phyloP scores from a whole-genome alignment of 306 rosid species.

The Purshia tridentata region DNA sequence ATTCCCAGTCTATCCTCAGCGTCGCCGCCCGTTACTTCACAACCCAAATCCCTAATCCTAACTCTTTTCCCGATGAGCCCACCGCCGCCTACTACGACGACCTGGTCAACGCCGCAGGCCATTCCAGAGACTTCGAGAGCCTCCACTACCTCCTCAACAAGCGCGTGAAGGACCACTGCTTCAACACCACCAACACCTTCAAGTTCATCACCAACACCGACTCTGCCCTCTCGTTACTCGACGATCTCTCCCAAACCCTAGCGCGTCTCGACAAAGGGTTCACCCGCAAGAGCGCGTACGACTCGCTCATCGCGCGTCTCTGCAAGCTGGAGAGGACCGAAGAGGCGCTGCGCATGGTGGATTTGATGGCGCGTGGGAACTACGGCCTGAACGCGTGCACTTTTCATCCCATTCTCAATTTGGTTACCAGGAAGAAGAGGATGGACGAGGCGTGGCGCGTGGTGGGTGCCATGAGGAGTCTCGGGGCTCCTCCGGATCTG shows the following conservation, averaged over 20 bases:
- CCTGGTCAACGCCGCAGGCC: slow-evolving; percentile 34
- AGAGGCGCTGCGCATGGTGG: slow-evolving; percentile 37
- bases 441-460: slow-evolving; percentile 42
- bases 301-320: slow-evolving; percentile 55
- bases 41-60: neutral
- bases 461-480: slow-evolving; percentile 36
- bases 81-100: slow-evolving; percentile 37
- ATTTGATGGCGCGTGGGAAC: slow-evolving; percentile 32
- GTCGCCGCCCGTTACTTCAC: slow-evolving; percentile 28
- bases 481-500: slow-evolving; percentile 32
- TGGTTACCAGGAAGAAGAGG: slow-evolving; percentile 27
- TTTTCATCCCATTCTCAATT: slow-evolving; percentile 41
- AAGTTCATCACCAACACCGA: slow-evolving; percentile 43
- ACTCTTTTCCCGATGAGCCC: slow-evolving; percentile 34
- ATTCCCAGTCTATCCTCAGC: slow-evolving; percentile 16
- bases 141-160: slow-evolving; percentile 49
- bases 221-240: slow-evolving; percentile 27
- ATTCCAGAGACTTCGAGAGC: slow-evolving; percentile 35
- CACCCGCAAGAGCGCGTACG: slow-evolving; percentile 47
- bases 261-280: slow-evolving; percentile 32
- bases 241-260: slow-evolving; percentile 30
- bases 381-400: slow-evolving; percentile 24
- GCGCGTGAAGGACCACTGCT: slow-evolving; percentile 47
- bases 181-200: slow-evolving; percentile 52
- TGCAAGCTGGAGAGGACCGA: slow-evolving; percentile 38